A percentile compares a stretch with the other conserved stretches of the same genome.
These are phyloP conservation scores for Pleurotus tuoliensis DNA, from an alignment of 768 basidiomycete genomes.

Conservation along the genomic window DNA sequence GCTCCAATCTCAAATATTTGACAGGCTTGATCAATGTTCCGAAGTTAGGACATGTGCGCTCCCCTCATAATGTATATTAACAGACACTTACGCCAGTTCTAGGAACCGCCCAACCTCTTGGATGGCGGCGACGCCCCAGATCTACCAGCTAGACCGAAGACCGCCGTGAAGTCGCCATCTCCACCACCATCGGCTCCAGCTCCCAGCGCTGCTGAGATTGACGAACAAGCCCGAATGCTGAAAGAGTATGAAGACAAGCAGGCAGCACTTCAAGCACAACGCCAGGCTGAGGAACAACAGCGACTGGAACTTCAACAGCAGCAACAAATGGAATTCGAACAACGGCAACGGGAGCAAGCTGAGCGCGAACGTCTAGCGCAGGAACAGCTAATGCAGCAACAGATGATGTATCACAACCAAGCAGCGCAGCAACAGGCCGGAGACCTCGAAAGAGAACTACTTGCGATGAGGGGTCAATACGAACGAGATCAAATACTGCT, in stretches of 20 bases:
- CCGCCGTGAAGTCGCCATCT: conserved; percentile 50
- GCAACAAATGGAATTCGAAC: conserved; percentile 86
- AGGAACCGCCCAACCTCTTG: conserved; percentile 96
- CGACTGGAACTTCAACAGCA: conserved; percentile 73
- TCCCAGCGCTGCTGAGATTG: conserved; percentile 67
- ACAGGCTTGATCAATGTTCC: conserved; percentile 98
- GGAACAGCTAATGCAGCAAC: conserved; percentile 83
- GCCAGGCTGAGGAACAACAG: conserved; percentile 80
- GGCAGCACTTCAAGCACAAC: conserved; percentile 73
- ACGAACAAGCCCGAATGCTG: conserved; percentile 90
- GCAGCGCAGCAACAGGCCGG: conserved; percentile 63
- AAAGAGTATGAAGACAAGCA: conserved; percentile 97
- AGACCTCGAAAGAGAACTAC: conserved; percentile 86
- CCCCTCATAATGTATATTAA: conserved; percentile 2
- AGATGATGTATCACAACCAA: conserved; percentile 77
- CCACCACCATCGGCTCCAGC: conserved; percentile 72
- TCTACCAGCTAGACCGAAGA: conserved; percentile 77
- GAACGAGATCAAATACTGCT: conserved; percentile 97
- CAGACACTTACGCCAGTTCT: conserved; percentile 1
- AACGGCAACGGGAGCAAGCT: conserved; percentile 80
- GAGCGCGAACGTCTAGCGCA: conserved; percentile 87
- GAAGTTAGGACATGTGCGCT: conserved; percentile 84
- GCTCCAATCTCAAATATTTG: conserved; percentile 96
- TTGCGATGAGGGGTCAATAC: conserved; percentile 94
- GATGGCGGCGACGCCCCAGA: conserved; percentile 83